Evolutionary conservation across 305 asterid genomes (phyloP).

Genomic region (Fraxinus baroniana): DNA sequence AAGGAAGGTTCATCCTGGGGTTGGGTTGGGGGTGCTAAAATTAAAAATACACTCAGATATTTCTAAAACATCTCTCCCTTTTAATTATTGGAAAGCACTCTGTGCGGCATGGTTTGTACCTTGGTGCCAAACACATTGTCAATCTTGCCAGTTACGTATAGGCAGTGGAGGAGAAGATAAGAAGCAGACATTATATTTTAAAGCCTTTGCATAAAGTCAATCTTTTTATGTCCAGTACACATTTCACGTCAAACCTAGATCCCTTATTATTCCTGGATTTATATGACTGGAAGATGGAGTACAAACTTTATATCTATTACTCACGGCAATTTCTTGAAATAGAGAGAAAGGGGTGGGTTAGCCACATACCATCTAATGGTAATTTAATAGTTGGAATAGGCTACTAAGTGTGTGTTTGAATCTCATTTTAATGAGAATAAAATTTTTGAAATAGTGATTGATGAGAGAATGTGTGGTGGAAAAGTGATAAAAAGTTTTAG

Average conservation of each 20-base stretch:
- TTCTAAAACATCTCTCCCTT: background rate
- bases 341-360: background rate
- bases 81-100: background rate
- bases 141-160: background rate
- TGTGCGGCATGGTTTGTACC: background rate
- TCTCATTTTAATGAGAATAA: too few species aligned
- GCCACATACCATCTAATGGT: background rate
- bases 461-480: too few species aligned
- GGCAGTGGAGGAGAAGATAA: background rate
- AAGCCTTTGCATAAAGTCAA: background rate
- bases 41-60: background rate
- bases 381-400: background rate
- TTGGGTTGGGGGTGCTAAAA: background rate
- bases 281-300: background rate
- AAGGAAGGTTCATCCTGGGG: background rate
- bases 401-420: background rate
- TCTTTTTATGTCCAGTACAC: background rate
- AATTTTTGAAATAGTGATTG: too few species aligned
- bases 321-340: background rate
- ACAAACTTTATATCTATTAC: background rate
- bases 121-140: background rate
- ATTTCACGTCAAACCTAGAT: background rate
- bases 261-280: background rate
- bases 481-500: too few species aligned
- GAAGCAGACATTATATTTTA: background rate